Conservation (phyloP, 177 flowering plant species). For the Vitis hybrid region DNA sequence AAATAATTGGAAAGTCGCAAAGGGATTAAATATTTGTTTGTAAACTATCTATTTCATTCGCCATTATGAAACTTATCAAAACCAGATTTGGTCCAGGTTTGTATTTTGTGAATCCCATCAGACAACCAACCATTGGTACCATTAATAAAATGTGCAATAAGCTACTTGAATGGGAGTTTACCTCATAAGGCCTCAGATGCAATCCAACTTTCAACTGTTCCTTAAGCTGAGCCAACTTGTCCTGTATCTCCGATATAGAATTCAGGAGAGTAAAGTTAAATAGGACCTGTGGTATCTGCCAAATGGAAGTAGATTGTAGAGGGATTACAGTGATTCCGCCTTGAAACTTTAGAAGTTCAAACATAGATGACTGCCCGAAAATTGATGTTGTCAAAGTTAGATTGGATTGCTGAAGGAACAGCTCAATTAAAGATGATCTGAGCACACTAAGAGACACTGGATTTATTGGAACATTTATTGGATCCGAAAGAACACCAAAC, state of each 20-base stretch:
- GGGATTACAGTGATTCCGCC: conserved; percentile 73
- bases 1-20: background rate
- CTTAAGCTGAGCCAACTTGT: conserved; percentile 44
- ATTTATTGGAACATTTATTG: conserved; percentile 40
- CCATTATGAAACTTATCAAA: background rate
- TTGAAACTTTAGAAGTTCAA: conserved; percentile 67
- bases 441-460: conserved; percentile 54
- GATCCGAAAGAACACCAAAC: conserved; percentile 72
- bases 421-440: conserved; percentile 54
- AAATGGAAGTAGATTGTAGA: conserved; percentile 32
- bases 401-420: conserved; percentile 55
- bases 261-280: conserved; percentile 74
- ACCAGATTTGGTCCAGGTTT: background rate
- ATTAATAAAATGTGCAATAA: background rate
- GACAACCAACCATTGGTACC: background rate
- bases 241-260: conserved; percentile 54
- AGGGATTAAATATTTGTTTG: background rate
- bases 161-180: conserved; percentile 18
- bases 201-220: conserved; percentile 63
- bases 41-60: background rate
- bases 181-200: conserved; percentile 60
- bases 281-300: conserved; percentile 44
- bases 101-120: background rate
- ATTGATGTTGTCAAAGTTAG: conserved; percentile 55
- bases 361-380: conserved; percentile 61